Percentiles rank a stretch among this genome's conserved stretches.
These are phyloP conservation scores for Macadamia tetraphylla DNA, from an alignment of 164 flowering plant genomes.

Conservation along the genomic window DNA sequence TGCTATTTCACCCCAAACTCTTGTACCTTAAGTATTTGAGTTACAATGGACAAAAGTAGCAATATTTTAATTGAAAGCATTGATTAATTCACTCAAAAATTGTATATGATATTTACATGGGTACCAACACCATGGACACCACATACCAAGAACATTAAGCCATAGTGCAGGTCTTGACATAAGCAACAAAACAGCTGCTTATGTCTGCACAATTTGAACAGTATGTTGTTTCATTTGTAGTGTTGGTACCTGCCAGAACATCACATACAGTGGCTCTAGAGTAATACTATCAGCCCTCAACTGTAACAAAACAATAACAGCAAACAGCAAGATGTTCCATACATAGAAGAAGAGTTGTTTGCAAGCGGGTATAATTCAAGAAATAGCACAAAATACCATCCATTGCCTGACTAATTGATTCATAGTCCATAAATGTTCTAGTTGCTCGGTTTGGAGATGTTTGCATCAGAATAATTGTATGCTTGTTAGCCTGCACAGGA, in stretches of 20 bases:
- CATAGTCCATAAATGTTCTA: slow-evolving; percentile 95
- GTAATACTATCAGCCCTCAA: not conserved
- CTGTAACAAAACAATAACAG: not conserved
- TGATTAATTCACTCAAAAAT: not conserved
- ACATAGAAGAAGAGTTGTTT: no score
- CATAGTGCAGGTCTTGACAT: no score
- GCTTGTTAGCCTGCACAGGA: slow-evolving; percentile 68
- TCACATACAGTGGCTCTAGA: no score
- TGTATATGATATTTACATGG: not conserved
- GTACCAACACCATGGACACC: no score
- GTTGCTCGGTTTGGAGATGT: slow-evolving; percentile 72
- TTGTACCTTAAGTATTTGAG: not conserved
- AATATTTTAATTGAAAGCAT: not conserved
- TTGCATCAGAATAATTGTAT: slow-evolving; percentile 91
- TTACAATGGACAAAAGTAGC: not conserved
- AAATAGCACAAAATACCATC: slow-evolving; percentile 51
- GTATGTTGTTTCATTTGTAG: not conserved
- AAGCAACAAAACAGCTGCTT: not conserved
- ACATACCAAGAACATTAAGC: no score
- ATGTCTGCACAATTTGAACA: not conserved
- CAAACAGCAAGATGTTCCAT: not conserved
- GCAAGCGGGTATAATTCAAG: not conserved
- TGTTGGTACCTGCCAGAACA: not conserved
- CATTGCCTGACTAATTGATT: slow-evolving; percentile 84
- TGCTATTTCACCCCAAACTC: not conserved